A percentile compares a stretch with the other conserved stretches of the same genome.
Evolutionary conservation across 164 flowering plant genomes (phyloP).

Genomic region (Vitis cinerea): DNA sequence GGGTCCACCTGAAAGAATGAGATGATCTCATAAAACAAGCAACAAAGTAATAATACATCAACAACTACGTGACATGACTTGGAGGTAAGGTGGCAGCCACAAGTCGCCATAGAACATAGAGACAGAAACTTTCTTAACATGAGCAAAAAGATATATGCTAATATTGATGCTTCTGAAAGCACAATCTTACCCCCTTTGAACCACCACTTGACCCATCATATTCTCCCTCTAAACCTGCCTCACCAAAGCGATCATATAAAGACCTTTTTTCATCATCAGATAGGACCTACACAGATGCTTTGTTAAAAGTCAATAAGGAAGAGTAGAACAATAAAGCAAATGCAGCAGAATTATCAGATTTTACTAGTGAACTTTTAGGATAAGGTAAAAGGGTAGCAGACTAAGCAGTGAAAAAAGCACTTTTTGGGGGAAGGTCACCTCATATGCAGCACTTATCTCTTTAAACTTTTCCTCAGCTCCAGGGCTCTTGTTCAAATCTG

Average conservation of each 20-base stretch:
- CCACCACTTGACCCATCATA: conserved; percentile 42
- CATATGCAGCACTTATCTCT: conserved; percentile 97
- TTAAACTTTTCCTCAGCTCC: conserved; percentile 95
- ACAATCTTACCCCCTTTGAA: conserved; percentile 58
- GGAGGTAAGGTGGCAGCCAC: not conserved
- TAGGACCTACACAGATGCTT: conserved; percentile 67
- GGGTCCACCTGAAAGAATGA: conserved; percentile 69
- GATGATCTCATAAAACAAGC: conserved; percentile 8
- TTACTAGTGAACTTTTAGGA: not conserved
- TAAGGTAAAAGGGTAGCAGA: not conserved
- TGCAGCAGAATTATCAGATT: not conserved
- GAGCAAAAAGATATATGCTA: too few species aligned
- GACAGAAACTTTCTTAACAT: not conserved
- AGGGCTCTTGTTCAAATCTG: conserved; percentile 83
- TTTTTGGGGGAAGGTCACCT: conserved; percentile 44
- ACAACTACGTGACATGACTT: not conserved
- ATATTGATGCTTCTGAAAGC: not conserved
- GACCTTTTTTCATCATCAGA: conserved; percentile 91
- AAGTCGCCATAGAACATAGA: not conserved
- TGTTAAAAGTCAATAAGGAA: conserved; percentile 10
- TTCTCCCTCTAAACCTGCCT: conserved; percentile 77
- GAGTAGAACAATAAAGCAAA: not conserved
- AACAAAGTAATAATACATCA: not conserved
- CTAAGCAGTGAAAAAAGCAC: not conserved
- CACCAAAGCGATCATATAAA: conserved; percentile 93